These are phyloP conservation scores for Ogataea thermomethanolica DNA, from an alignment of 805 yeast genomes.

Conservation along the genomic window DNA sequence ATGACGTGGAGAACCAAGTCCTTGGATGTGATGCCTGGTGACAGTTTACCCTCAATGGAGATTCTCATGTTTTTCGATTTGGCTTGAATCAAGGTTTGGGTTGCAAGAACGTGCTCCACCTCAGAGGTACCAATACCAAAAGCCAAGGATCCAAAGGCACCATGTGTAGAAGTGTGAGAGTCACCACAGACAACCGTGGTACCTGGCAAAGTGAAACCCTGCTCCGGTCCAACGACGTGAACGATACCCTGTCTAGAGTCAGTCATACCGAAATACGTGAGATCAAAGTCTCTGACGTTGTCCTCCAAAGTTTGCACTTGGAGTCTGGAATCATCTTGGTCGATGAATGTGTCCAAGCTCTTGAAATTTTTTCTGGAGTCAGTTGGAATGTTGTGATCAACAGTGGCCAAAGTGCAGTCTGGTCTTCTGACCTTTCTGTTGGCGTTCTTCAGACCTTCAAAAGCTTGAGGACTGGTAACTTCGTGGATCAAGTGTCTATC, in stretches of 20 bases:
- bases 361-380: conserved; percentile 76
- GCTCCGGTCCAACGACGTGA: conserved; percentile 98
- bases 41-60: conserved; percentile 75
- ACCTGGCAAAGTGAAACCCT: conserved; percentile 97
- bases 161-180: conserved; percentile 97
- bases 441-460: conserved; percentile 89
- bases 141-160: conserved; percentile 96
- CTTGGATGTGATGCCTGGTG: conserved; percentile 91
- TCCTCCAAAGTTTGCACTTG: conserved; percentile 92
- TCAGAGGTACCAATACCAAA: conserved; percentile 99
- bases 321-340: conserved; percentile 85
- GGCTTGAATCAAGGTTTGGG: conserved; percentile 92
- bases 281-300: conserved; percentile 84
- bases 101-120: conserved; percentile 97
- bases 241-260: conserved; percentile 97
- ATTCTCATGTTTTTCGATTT: conserved; percentile 96
- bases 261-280: conserved; percentile 91
- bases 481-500: conserved; percentile 98
- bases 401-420: conserved; percentile 92
- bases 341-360: conserved; percentile 72
- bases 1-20: conserved; percentile 92
- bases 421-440: conserved; percentile 85
- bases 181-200: conserved; percentile 99
- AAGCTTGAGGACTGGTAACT: conserved; percentile 98
- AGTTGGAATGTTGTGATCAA: conserved; percentile 97